These are phyloP conservation scores for Fusarium sp. DNA, from an alignment of 2,329 filamentous ascomycete genomes.

Conservation along the genomic window DNA sequence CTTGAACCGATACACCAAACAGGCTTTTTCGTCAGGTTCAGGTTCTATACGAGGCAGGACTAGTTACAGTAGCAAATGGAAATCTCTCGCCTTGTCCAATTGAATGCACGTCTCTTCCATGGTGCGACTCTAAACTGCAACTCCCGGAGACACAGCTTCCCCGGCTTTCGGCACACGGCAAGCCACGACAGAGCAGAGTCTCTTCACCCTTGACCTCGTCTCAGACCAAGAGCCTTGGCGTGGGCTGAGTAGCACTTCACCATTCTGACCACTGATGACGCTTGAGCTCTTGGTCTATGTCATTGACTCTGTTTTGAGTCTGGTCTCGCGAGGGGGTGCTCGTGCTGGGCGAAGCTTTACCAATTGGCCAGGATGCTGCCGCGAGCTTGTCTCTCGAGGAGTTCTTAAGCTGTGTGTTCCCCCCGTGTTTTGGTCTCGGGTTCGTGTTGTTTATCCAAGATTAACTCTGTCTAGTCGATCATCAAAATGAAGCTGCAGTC, in stretches of 20 bases:
- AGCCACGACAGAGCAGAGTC: constrained; percentile 5
- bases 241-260: constrained; percentile 15
- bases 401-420: constrained; percentile 12
- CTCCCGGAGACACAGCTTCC: constrained; percentile 1
- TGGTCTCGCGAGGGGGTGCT: constrained; percentile 9
- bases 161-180: constrained; percentile 19
- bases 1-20: constrained; percentile 7
- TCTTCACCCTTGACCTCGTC: constrained; percentile 5
- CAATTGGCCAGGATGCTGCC: constrained; percentile 27
- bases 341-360: constrained; percentile 2
- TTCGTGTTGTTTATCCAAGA: background rate
- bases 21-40: constrained; percentile 7
- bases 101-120: constrained; percentile 2
- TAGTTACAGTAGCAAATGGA: constrained; percentile 27
- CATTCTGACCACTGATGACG: constrained; percentile 28
- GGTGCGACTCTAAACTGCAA: constrained; percentile 10
- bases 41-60: constrained; percentile 8
- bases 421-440: background rate
- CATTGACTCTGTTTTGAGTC: constrained; percentile 35
- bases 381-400: background rate
- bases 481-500: constrained; percentile 37
- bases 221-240: constrained; percentile 15
- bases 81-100: constrained; percentile 7
- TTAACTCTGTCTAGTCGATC: constrained; percentile 5
- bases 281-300: constrained; percentile 35